Evolutionary conservation across 1,139 yeast genomes (phyloP), one percentile per base, ranked within the genome.

Genomic region (Hyphopichia fennica): DNA sequence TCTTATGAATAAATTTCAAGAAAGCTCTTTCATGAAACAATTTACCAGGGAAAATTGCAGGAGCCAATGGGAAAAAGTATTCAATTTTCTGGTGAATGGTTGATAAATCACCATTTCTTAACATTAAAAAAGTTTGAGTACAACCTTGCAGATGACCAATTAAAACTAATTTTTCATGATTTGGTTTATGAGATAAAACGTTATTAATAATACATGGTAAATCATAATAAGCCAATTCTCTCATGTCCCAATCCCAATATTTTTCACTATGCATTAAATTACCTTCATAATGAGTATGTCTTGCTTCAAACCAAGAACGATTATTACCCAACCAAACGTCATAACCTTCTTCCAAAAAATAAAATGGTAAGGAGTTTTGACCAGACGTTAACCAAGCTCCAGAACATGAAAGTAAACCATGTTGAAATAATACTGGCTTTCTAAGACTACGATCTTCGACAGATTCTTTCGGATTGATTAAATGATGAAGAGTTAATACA

Each of bases 251-350:
- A 51, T 87, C 81, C 95, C 95, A 85, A 45, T 64, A 72, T 42
- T 57, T 67, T 65, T 79, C 63, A 67, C 65, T 45, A 72, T 79
- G 65, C 81, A 79, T 51, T 54, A 68, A 45, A 65, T 68, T 45
- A 48, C 72, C 65, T 63, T 69, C 45, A 48, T 53, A 50, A n/a
- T 44, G 53, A 1, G 64, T 56, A 60, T 87, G 95, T 41, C 74
- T 68, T 0, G 96, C 88, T 33, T 75, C 70, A 59, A 90, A 88
- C 28, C 96, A 95, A 47, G 96, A 82, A 45, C 99, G 68, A 58
- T 91, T 91, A 57, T 91, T 90, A 1, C 97, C 98, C 42, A 93
- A 63, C 97, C 98, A 93, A 1, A 93, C 93, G 53, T 93, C 98
- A 58, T 75, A 89, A 0, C 96, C 96, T 27, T 68, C 61, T 19